These are phyloP conservation scores for Alternaria gaisen DNA, from an alignment of 2,329 filamentous ascomycete genomes.

Conservation along the genomic window DNA sequence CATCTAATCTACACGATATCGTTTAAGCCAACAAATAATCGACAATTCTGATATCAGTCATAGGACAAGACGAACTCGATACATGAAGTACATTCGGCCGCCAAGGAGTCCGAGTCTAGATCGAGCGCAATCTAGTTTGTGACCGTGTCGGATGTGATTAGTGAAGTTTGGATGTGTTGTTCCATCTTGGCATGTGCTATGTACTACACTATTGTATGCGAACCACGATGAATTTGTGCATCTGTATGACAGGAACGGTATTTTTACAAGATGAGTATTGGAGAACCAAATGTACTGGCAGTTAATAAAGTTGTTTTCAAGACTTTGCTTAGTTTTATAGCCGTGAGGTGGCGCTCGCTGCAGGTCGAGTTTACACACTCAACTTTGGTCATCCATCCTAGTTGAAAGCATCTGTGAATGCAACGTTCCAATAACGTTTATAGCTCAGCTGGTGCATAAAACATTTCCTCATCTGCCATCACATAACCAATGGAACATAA, in stretches of 20 bases:
- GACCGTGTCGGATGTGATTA: background rate
- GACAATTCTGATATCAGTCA: too few species aligned
- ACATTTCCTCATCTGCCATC: accelerated
- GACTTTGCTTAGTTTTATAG: too few species aligned
- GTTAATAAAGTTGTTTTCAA: too few species aligned
- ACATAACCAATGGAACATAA: background rate
- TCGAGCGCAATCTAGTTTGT: background rate
- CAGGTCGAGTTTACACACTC: too few species aligned
- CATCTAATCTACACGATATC: background rate
- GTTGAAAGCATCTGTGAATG: too few species aligned
- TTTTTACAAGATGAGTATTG: accelerated
- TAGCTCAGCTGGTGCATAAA: too few species aligned
- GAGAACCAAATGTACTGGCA: too few species aligned
- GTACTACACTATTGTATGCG: too few species aligned
- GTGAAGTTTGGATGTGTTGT: background rate
- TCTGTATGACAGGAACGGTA: accelerated
- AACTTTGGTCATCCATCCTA: too few species aligned
- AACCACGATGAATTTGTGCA: background rate
- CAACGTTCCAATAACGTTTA: background rate
- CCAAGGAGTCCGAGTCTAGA: background rate
- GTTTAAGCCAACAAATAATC: background rate
- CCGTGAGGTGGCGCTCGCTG: accelerated
- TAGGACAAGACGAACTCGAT: background rate
- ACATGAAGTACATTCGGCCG: background rate
- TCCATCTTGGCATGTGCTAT: background rate